phyloP scores from a whole-genome alignment of 768 basidiomycete species.

The Pluteus cervinus region DNA sequence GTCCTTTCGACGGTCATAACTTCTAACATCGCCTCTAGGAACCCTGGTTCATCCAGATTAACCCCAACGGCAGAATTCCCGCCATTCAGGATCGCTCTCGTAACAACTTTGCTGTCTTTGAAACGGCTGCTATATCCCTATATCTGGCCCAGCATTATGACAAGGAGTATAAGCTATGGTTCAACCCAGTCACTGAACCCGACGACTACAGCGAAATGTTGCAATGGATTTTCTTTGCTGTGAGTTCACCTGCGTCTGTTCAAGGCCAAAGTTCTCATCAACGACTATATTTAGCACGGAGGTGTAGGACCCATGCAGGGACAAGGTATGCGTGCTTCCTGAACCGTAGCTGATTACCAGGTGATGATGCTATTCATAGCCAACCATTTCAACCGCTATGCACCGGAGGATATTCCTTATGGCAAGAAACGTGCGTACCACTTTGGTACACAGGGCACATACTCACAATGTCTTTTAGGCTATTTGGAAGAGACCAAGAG shows the following conservation, averaged over 20 bases:
- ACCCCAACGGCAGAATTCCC: conserved; percentile 73
- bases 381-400: conserved; percentile 62
- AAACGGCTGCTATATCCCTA: conserved; percentile 77
- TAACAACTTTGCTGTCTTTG: conserved; percentile 64
- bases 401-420: conserved; percentile 65
- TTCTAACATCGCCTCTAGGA: conserved; percentile 24
- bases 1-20: neutral
- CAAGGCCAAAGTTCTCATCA: neutral
- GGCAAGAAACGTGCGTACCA: conserved; percentile 50
- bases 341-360: neutral
- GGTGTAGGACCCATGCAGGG: conserved; percentile 89
- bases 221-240: conserved; percentile 87
- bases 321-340: conserved; percentile 28
- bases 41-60: conserved; percentile 69
- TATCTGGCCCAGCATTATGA: conserved; percentile 82
- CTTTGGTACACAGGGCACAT: neutral
- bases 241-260: conserved; percentile 16
- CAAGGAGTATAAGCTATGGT: conserved; percentile 64
- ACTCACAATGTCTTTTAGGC: conserved; percentile 30
- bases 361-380: conserved; percentile 26
- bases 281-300: conserved; percentile 47
- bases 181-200: conserved; percentile 43
- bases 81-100: conserved; percentile 55
- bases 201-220: conserved; percentile 66
- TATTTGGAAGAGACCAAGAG: conserved; percentile 80